A percentile compares a stretch with the other conserved stretches of the same genome.
phyloP scores from a whole-genome alignment of 192 early-diverging fungal species.

The Mortierella antarctica region DNA sequence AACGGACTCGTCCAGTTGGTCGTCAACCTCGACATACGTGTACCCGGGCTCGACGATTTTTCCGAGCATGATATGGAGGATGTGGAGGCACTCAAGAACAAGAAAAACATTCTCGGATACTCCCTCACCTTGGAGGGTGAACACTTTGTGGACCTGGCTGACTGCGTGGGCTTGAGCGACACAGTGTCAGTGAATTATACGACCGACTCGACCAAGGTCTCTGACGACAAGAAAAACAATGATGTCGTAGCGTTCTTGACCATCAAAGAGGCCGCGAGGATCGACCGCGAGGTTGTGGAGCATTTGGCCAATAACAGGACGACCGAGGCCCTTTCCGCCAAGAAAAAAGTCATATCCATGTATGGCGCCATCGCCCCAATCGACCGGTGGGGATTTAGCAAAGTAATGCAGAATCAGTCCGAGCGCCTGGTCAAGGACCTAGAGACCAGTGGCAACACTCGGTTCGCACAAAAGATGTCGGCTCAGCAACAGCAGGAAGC shows the following conservation, averaged over 20 bases:
- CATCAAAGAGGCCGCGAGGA: conserved; percentile 33
- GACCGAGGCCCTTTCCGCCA: conserved; percentile 24
- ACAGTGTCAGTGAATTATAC: conserved; percentile 34
- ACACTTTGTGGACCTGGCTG: conserved; percentile 23
- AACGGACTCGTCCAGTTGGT: conserved; percentile 42
- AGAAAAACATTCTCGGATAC: conserved; percentile 29
- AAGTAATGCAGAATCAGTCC: conserved; percentile 23
- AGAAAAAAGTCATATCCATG: conserved; percentile 31
- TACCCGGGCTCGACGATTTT: conserved; percentile 37
- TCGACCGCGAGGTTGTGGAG: conserved; percentile 27
- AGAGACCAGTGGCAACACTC: conserved; percentile 28
- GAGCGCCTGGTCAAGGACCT: conserved; percentile 31
- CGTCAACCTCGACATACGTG: conserved; percentile 38
- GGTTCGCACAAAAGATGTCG: conserved; percentile 12
- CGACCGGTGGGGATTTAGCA: conserved; percentile 26
- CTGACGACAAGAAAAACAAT: conserved; percentile 28
- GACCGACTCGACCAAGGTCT: conserved; percentile 20
- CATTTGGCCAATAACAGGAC: conserved; percentile 44
- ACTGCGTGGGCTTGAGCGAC: conserved; percentile 23
- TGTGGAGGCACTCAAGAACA: conserved; percentile 8
- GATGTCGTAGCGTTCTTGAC: conserved; percentile 33
- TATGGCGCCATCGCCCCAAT: conserved; percentile 10
- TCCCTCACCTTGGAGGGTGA: conserved; percentile 28
- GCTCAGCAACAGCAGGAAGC: conserved; percentile 20
- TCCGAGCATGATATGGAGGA: conserved; percentile 31